Base-by-base conservation (phyloP, 805 yeast species). In the Teunomyces aglyptinius region DNA sequence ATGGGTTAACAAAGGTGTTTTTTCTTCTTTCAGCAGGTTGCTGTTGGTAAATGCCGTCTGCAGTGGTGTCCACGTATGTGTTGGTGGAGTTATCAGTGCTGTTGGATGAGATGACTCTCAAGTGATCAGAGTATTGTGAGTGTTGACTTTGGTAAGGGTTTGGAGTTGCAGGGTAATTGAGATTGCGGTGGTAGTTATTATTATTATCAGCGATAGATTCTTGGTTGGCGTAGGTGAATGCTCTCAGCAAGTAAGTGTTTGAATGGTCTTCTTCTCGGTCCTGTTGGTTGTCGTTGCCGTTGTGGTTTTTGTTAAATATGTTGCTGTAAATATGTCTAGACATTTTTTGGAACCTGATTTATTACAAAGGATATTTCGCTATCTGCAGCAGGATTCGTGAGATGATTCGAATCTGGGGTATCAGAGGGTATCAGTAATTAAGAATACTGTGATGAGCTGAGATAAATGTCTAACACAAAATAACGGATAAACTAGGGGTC, bases 1-100 rank as follows among this genome's bases (percentile, higher is more conserved):
- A 22, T 6, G 33, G 31, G 16, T 43, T 43, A 10, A 13, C 19
- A n/a, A 31, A 31, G 6, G 26, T n/a, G 13, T 32, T 38, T 33
- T 22, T 28, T 45, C 41, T 44, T 47, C 38, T 33, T 15, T 34
- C 32, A 4, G 48, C 43, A 6, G 45, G 42, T 29, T 48, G 53
- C 28, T 50, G 50, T 22, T 44, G 45, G 43, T 46, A 44, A 8
- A 43, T 27, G 18, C 26, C 27, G 13, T 35, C 46, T 5, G 19
- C 13, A 4, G 34, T 26, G 10, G 34, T 49, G 28, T 50, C 54
- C 12, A 50, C 54, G 35, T 48, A 50, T n/a, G 54, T 50, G 33
- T 43, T 44, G 6, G 49, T 48, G 3, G 39, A 36, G 31, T 49
- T 46, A 20, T 46, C 45, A 1, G 51, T 45, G 28, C 49, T 44